Conservation (phyloP, 108 stramenopile genomes). For the Skeletonema potamos region DNA sequence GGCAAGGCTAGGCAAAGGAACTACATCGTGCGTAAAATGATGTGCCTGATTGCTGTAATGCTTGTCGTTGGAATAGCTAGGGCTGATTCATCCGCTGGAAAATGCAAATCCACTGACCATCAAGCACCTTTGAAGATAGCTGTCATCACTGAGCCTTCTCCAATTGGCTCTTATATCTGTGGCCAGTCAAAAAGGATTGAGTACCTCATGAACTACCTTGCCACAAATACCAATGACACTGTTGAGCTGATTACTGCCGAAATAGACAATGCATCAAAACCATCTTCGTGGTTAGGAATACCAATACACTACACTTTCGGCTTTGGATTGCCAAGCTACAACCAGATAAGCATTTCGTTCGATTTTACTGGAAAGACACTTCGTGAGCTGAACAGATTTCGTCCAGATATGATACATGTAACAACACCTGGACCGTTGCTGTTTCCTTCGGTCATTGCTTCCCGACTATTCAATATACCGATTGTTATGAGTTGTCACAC, state of each 20-base stretch:
- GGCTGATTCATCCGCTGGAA: not conserved
- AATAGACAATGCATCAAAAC: conserved; percentile 6
- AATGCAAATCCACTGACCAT: no score
- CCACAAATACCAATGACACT: conserved; percentile 39
- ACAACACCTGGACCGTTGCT: conserved; percentile 68
- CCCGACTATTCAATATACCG: conserved; percentile 41
- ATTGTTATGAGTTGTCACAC: conserved; percentile 75
- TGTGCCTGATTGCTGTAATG: not conserved
- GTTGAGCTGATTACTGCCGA: conserved; percentile 59
- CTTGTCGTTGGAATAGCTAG: not conserved
- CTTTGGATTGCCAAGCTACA: conserved; percentile 53
- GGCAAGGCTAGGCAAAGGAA: no score
- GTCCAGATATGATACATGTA: conserved; percentile 78
- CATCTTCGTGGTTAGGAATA: conserved; percentile 7
- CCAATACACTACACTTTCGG: conserved; percentile 46
- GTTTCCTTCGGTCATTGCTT: conserved; percentile 48
- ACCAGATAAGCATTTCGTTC: conserved; percentile 30
- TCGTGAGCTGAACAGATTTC: conserved; percentile 9
- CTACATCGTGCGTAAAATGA: not conserved
- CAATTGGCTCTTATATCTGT: conserved; percentile 59
- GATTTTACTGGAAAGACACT: conserved; percentile 27
- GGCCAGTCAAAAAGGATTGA: conserved; percentile 70
- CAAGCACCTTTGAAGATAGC: conserved; percentile 2
- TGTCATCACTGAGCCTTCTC: conserved; percentile 15
- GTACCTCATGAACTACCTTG: conserved; percentile 51